Evolutionary conservation across 2,329 filamentous ascomycete species (phyloP).

Genomic region (Fusarium ambrosium): DNA sequence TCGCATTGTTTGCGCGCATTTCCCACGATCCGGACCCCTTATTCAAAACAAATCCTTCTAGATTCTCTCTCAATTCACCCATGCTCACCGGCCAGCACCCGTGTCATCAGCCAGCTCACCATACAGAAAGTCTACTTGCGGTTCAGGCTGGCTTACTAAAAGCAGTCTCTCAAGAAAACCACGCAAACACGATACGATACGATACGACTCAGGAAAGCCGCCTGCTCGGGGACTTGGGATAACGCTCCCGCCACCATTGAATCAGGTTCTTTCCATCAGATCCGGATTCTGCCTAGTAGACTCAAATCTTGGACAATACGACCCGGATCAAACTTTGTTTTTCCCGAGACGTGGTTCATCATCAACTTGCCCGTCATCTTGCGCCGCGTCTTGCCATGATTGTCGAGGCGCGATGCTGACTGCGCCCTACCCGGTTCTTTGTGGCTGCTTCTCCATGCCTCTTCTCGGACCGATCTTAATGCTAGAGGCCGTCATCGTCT

Average conservation of each 20-base stretch:
- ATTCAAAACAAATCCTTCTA: conserved; percentile 27
- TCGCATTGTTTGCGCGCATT: conserved; percentile 16
- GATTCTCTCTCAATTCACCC: conserved; percentile 4
- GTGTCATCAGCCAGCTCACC: conserved; percentile 21
- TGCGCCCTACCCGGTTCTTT: background rate
- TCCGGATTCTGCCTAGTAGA: background rate
- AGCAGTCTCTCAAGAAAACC: conserved; percentile 18
- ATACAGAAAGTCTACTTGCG: conserved; percentile 6
- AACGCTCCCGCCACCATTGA: conserved; percentile 27
- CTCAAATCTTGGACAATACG: background rate
- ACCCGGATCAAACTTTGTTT: conserved; percentile 26
- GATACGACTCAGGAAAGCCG: conserved; percentile 8
- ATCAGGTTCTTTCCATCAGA: background rate
- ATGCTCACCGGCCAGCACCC: conserved; percentile 5
- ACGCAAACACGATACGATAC: conserved; percentile 14
- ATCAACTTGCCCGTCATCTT: conserved; percentile 27
- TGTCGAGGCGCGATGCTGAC: background rate
- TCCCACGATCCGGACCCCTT: conserved; percentile 9
- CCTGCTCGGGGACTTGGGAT: conserved; percentile 20
- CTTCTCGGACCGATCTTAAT: conserved; percentile 2
- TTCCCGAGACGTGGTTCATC: conserved; percentile 20
- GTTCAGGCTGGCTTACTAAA: conserved; percentile 4
- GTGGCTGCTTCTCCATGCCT: background rate
- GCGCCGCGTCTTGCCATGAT: conserved; percentile 4
- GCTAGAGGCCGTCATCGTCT: conserved; percentile 7